These are phyloP conservation scores for Dryas drummondii DNA, from an alignment of 306 rosid species.

Conservation along the genomic window DNA sequence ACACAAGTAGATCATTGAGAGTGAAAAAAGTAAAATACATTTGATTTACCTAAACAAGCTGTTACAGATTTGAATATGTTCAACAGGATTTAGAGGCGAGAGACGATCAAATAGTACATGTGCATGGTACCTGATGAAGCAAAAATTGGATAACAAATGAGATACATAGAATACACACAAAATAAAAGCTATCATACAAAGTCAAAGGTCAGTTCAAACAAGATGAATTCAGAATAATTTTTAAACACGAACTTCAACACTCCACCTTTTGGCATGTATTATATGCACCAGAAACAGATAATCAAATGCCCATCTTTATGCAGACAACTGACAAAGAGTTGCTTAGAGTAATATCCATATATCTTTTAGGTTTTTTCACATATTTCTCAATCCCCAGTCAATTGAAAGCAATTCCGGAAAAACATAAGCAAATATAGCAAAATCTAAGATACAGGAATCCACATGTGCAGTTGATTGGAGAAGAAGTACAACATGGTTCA, in stretches of 20 bases:
- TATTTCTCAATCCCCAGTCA: background rate
- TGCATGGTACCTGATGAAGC: slow-evolving; percentile 73
- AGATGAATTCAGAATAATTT: background rate
- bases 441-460: no score
- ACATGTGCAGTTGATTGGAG: no score
- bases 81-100: slow-evolving; percentile 80
- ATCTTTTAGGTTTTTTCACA: background rate
- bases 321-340: background rate
- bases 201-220: background rate
- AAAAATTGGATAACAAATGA: slow-evolving; percentile 17
- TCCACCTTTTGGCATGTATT: background rate
- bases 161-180: slow-evolving; percentile 3
- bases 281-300: background rate
- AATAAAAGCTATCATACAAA: slow-evolving; percentile 2
- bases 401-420: background rate
- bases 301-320: background rate
- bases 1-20: background rate
- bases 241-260: slow-evolving; percentile 11
- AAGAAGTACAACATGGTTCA: background rate
- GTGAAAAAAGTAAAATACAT: background rate
- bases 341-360: background rate
- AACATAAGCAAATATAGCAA: no score
- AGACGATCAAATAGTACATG: slow-evolving; percentile 72
- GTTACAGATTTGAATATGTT: slow-evolving; percentile 79
- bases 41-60: slow-evolving; percentile 76